Evolutionary conservation across 176 grass and related monocot species (phyloP).

Genomic region (Hordeum marinum): DNA sequence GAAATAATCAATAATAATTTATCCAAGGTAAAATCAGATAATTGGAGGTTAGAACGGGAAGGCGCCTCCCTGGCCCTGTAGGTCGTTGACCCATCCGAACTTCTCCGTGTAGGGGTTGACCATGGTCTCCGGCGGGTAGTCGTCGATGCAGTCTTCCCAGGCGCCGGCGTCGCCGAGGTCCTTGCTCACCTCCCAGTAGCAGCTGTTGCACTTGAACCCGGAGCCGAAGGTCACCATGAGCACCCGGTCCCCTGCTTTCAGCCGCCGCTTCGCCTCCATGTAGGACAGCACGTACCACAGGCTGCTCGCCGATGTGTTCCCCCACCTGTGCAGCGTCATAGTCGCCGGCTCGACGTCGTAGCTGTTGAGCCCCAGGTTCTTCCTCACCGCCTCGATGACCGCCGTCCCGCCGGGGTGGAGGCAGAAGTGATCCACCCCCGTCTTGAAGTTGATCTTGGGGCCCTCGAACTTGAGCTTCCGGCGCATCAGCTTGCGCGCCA

Average conservation of each 20-base stretch:
- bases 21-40: not conserved
- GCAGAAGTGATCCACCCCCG: slow-evolving; percentile 88
- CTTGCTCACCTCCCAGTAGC: slow-evolving; percentile 65
- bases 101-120: slow-evolving; percentile 76
- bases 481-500: slow-evolving; percentile 43
- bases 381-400: slow-evolving; percentile 67
- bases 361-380: slow-evolving; percentile 37
- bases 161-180: slow-evolving; percentile 57
- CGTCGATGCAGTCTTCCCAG: slow-evolving; percentile 65
- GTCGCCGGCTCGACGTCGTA: slow-evolving; percentile 73
- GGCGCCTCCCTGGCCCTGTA: slow-evolving; percentile 33
- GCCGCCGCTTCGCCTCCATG: slow-evolving; percentile 81
- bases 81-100: slow-evolving; percentile 77
- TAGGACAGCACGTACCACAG: slow-evolving; percentile 84
- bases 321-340: slow-evolving; percentile 95
- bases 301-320: slow-evolving; percentile 93
- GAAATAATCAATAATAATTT: not conserved
- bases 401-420: slow-evolving; percentile 83
- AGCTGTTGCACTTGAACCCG: slow-evolving; percentile 94
- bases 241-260: slow-evolving; percentile 53
- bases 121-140: slow-evolving; percentile 61
- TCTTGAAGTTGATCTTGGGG: slow-evolving; percentile 67
- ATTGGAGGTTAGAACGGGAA: slow-evolving; percentile 16
- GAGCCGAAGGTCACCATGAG: slow-evolving; percentile 85
- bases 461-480: not conserved